phyloP scores from a whole-genome alignment of 768 basidiomycete species.

The Boletus edulis region DNA sequence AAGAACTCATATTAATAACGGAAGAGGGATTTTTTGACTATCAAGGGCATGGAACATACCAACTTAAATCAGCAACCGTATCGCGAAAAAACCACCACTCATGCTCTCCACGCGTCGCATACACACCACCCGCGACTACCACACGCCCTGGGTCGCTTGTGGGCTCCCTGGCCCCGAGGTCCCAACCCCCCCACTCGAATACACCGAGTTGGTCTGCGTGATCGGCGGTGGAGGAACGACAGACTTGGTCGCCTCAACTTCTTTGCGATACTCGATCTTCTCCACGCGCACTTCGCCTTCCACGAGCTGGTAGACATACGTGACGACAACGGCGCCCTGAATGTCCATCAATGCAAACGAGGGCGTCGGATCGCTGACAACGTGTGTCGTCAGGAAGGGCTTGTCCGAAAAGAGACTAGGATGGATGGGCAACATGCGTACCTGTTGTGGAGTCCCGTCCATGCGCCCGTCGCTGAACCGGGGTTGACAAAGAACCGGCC shows the following conservation, averaged over 20 bases:
- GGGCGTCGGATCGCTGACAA: slow-evolving; percentile 74
- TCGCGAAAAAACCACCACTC: background rate
- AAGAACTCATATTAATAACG: background rate
- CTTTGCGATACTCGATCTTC: slow-evolving; percentile 83
- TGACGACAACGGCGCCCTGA: slow-evolving; percentile 94
- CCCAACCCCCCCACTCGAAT: slow-evolving; percentile 27
- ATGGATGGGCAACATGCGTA: background rate
- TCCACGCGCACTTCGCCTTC: slow-evolving; percentile 93
- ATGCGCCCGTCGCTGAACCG: slow-evolving; percentile 92
- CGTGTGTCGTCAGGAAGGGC: background rate
- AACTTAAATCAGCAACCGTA: background rate
- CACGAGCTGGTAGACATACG: slow-evolving; percentile 94
- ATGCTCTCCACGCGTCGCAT: background rate
- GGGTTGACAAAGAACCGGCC: slow-evolving; percentile 95
- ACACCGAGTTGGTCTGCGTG: slow-evolving; percentile 31
- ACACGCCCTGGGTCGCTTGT: slow-evolving; percentile 26
- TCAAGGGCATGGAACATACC: background rate
- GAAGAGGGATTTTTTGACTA: background rate
- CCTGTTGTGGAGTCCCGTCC: slow-evolving; percentile 55
- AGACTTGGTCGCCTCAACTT: slow-evolving; percentile 41
- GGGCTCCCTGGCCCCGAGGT: slow-evolving; percentile 26
- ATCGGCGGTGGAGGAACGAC: slow-evolving; percentile 15
- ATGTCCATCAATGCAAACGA: slow-evolving; percentile 98
- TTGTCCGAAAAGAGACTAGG: no score
- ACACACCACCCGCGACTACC: slow-evolving; percentile 12